These are phyloP conservation scores for Cyathus striatus DNA, from an alignment of 768 basidiomycete genomes.

Conservation along the genomic window DNA sequence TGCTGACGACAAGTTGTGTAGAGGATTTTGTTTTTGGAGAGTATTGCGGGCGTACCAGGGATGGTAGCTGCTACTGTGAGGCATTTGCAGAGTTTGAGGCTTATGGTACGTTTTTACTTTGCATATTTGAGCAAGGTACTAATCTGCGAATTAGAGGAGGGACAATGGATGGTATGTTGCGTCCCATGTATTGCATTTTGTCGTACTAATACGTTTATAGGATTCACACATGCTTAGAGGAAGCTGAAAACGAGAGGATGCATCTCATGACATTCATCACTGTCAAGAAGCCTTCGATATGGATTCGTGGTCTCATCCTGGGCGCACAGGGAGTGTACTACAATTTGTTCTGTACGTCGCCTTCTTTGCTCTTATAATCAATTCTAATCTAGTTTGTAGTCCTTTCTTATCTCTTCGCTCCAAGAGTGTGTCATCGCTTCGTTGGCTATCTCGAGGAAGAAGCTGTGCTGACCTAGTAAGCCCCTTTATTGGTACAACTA, in stretches of 20 bases:
- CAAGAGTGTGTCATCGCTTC: constrained; percentile 80
- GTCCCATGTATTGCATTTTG: not conserved
- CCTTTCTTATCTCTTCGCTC: constrained; percentile 73
- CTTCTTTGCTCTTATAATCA: constrained; percentile 1
- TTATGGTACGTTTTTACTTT: constrained; percentile 56
- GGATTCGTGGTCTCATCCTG: constrained; percentile 80
- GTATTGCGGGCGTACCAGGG: constrained; percentile 91
- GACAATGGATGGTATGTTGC: constrained; percentile 44
- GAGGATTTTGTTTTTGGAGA: constrained; percentile 69
- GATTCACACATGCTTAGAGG: constrained; percentile 91
- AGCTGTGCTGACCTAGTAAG: constrained; percentile 87
- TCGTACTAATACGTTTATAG: constrained; percentile 34
- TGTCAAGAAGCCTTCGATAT: constrained; percentile 69
- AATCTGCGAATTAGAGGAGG: constrained; percentile 29
- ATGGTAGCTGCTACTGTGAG: constrained; percentile 90
- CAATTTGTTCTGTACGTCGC: constrained; percentile 74
- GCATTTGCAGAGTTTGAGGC: constrained; percentile 82
- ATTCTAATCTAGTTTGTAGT: constrained; percentile 34
- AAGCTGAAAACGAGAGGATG: constrained; percentile 98
- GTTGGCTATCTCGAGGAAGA: constrained; percentile 94
- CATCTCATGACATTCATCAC: constrained; percentile 98
- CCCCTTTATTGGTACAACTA: constrained; percentile 11
- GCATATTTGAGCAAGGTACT: not conserved
- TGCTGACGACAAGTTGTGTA: constrained; percentile 12
- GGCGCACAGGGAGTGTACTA: constrained; percentile 92